Evolutionary conservation across 768 basidiomycete genomes (phyloP).

Genomic region (Termitomyces sp.): DNA sequence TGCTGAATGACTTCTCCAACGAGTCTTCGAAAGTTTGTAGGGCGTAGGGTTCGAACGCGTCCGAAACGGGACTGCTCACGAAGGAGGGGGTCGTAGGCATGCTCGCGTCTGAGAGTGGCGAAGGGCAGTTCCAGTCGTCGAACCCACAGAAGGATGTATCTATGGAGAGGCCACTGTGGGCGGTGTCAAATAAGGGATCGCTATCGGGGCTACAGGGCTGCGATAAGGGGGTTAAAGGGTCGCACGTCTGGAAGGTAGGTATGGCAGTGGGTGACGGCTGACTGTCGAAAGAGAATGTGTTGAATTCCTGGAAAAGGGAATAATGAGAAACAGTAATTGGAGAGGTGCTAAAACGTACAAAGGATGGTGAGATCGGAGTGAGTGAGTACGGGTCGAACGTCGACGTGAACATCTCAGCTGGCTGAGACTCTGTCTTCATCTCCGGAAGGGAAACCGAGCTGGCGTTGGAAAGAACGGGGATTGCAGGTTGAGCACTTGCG

Average conservation of each 20-base stretch:
- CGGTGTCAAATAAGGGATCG: constrained; percentile 8
- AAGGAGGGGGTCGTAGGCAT: constrained; percentile 40
- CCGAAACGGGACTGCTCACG: constrained; percentile 24
- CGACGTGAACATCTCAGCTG: constrained; percentile 27
- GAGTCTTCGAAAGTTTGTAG: constrained; percentile 29
- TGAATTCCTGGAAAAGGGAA: constrained; percentile 33
- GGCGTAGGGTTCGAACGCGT: constrained; percentile 23
- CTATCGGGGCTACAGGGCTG: constrained; percentile 17
- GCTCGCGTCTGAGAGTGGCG: constrained; percentile 33
- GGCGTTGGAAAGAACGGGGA: constrained; percentile 20
- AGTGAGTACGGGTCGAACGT: constrained; percentile 30
- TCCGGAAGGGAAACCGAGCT: constrained; percentile 13
- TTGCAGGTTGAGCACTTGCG: constrained; percentile 34
- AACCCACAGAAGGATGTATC: constrained; percentile 33
- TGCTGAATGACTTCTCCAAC: constrained; percentile 24
- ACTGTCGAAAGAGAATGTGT: constrained; percentile 43
- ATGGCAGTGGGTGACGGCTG: constrained; percentile 27
- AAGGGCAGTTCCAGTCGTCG: constrained; percentile 43
- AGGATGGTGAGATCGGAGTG: constrained; percentile 41
- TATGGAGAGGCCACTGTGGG: constrained; percentile 30
- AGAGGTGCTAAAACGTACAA: constrained; percentile 36
- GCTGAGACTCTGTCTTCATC: constrained; percentile 18
- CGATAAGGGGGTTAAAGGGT: constrained; percentile 23
- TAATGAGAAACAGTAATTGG: not conserved
- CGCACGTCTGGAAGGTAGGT: constrained; percentile 24